Percentiles rank a stretch among this genome's conserved stretches.
These are phyloP conservation scores for Alternaria triticimaculans DNA, from an alignment of 2,329 filamentous ascomycete species.

Conservation along the genomic window DNA sequence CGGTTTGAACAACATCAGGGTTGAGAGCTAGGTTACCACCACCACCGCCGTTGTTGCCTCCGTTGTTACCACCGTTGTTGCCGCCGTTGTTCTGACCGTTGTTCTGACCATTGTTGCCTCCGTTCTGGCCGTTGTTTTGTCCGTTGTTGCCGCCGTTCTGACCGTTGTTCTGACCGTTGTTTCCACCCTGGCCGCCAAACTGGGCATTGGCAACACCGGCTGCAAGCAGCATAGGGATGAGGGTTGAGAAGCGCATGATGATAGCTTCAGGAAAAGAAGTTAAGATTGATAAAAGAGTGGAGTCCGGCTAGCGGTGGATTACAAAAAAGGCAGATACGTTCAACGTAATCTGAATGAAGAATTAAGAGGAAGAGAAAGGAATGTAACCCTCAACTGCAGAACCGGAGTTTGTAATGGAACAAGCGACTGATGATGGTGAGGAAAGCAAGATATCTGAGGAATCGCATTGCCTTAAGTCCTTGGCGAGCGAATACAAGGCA, in stretches of 20 bases:
- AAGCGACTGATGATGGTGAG: constrained; percentile 43
- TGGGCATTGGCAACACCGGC: constrained; percentile 46
- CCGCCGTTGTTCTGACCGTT: constrained; percentile 17
- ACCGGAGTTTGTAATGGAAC: constrained; percentile 32
- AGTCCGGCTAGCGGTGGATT: constrained; percentile 49
- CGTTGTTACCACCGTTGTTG: constrained; percentile 1
- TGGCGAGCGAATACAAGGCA: constrained; percentile 38
- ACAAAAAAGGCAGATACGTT: constrained; percentile 49
- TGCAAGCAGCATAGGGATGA: constrained; percentile 43
- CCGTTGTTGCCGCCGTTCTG: constrained; percentile 20
- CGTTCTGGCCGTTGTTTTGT: constrained; percentile 14
- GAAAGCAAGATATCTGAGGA: constrained; percentile 35
- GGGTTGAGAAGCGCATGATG: constrained; percentile 47
- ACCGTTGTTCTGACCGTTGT: constrained; percentile 17
- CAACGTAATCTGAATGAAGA: constrained; percentile 49
- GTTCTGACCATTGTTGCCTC: constrained; percentile 23
- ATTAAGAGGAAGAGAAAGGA: constrained; percentile 50
- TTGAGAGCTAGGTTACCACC: constrained; percentile 41
- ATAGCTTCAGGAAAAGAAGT: constrained; percentile 22
- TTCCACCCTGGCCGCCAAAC: constrained; percentile 26
- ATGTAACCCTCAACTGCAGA: constrained; percentile 49
- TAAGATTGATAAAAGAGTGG: constrained; percentile 38
- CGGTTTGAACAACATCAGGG: constrained; percentile 52
- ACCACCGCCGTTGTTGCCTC: constrained; percentile 10
- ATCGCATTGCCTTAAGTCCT: constrained; percentile 39